Evolutionary conservation across 176 grass and related monocot genomes (phyloP).

Genomic region (Ensete glaucum): DNA sequence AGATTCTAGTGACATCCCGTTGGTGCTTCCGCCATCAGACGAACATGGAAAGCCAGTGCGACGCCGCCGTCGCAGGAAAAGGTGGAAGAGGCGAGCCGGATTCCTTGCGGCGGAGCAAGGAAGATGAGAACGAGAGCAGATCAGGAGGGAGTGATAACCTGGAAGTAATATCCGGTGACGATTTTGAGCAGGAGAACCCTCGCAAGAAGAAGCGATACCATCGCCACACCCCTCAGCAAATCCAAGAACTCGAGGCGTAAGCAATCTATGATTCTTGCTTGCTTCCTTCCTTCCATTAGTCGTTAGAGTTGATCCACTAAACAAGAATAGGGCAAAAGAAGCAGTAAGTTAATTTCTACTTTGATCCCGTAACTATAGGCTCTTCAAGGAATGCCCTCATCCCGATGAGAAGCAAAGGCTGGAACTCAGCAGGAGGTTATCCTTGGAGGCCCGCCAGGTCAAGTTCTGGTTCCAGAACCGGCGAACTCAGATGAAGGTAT

Average conservation of each 20-base stretch:
- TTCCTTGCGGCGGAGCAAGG: slow-evolving; percentile 4
- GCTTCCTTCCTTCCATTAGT: background rate
- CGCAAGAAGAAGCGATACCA: slow-evolving; percentile 61
- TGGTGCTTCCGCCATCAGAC: slow-evolving; percentile 11
- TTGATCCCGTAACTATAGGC: slow-evolving; percentile 23
- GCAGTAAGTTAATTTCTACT: background rate
- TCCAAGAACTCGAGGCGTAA: slow-evolving; percentile 77
- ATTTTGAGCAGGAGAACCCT: slow-evolving; percentile 26
- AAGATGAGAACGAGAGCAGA: slow-evolving; percentile 44
- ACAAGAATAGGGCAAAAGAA: background rate
- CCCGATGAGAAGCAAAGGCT: slow-evolving; percentile 63
- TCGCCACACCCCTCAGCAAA: slow-evolving; percentile 86
- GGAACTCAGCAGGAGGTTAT: slow-evolving; percentile 47
- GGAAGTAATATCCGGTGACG: slow-evolving; percentile 39
- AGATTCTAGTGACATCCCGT: background rate
- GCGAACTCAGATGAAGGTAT: slow-evolving; percentile 77
- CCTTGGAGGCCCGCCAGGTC: slow-evolving; percentile 59
- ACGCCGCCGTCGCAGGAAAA: slow-evolving; percentile 2
- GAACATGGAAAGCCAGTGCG: slow-evolving; percentile 29
- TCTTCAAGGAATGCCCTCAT: slow-evolving; percentile 76
- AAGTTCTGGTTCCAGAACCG: slow-evolving; percentile 99
- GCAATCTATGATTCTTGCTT: background rate
- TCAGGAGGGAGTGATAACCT: slow-evolving; percentile 37
- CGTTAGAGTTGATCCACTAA: background rate
- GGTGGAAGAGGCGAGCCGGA: slow-evolving; percentile 11